phyloP scores from a whole-genome alignment of 2,329 filamentous ascomycete species.

The Coniochaeta ligniaria region DNA sequence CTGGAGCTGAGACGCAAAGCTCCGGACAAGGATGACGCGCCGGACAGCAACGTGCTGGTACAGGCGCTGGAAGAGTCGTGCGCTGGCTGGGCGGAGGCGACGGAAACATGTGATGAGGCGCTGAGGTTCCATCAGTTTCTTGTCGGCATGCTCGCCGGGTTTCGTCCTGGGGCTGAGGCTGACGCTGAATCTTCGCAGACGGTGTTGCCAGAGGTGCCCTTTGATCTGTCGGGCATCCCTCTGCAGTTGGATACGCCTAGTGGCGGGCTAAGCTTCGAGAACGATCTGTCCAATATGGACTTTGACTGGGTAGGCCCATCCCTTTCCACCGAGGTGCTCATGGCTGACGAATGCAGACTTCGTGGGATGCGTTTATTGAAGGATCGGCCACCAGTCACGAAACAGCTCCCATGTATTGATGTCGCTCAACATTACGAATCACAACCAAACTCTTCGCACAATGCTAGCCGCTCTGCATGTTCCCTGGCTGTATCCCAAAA shows the following conservation, averaged over 20 bases:
- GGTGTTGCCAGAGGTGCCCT: constrained; percentile 7
- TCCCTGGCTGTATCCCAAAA: too few species aligned
- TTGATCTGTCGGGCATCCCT: background rate
- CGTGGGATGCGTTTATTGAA: constrained; percentile 20
- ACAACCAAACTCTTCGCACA: too few species aligned
- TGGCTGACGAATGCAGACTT: constrained; percentile 9
- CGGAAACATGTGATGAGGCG: constrained; percentile 9
- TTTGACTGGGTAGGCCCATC: constrained; percentile 18
- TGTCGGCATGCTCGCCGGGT: constrained; percentile 7
- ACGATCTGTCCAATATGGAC: constrained; percentile 11
- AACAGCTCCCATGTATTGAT: constrained; percentile 6
- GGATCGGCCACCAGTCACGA: constrained; percentile 11
- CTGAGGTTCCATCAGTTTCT: constrained; percentile 7
- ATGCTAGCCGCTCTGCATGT: too few species aligned
- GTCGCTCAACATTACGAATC: background rate
- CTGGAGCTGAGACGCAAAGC: constrained; percentile 7
- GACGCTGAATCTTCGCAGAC: constrained; percentile 10
- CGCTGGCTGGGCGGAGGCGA: constrained; percentile 7
- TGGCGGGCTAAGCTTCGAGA: constrained; percentile 4
- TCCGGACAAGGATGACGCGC: constrained; percentile 2
- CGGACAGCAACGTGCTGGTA: constrained; percentile 6
- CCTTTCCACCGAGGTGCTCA: background rate
- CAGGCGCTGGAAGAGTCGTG: constrained; percentile 8
- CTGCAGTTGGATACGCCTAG: background rate
- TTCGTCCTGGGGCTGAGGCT: background rate